Evolutionary conservation across 2,329 filamentous ascomycete genomes (phyloP).

Genomic region (Fusarium vanettenii): DNA sequence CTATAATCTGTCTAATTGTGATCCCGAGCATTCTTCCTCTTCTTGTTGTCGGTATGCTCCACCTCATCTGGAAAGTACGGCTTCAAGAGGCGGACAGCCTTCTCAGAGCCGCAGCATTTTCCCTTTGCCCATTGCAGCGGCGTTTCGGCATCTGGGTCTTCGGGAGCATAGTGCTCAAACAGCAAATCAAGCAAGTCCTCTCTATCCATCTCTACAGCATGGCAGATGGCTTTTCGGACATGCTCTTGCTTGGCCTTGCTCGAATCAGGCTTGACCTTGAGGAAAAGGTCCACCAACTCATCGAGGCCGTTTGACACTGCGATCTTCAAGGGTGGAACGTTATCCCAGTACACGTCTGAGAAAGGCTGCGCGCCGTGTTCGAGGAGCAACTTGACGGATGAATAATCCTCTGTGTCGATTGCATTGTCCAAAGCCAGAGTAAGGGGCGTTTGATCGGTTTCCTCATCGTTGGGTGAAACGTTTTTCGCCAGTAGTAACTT

Average conservation of each 20-base stretch:
- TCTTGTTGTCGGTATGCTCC: background rate
- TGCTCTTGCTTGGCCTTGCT: background rate
- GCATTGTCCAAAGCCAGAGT: background rate
- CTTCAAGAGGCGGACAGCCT: background rate
- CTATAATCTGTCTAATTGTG: background rate
- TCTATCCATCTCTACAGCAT: background rate
- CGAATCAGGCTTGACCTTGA: background rate
- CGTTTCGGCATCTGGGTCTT: background rate
- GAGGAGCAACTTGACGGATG: background rate
- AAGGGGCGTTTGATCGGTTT: background rate
- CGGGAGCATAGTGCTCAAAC: background rate
- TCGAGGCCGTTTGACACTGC: background rate
- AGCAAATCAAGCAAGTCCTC: background rate
- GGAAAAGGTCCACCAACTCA: background rate
- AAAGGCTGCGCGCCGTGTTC: background rate
- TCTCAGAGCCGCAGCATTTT: background rate
- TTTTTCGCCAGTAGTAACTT: background rate
- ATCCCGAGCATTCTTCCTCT: background rate
- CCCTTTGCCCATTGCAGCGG: background rate
- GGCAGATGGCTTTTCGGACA: background rate
- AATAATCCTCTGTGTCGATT: background rate
- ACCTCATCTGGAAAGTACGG: background rate
- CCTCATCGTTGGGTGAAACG: background rate
- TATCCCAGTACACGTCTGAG: background rate
- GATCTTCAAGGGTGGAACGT: background rate